Evolutionary conservation across 768 basidiomycete species (phyloP), one percentile per base, ranked within the genome.

Genomic region (Tubosaeta sp.): DNA sequence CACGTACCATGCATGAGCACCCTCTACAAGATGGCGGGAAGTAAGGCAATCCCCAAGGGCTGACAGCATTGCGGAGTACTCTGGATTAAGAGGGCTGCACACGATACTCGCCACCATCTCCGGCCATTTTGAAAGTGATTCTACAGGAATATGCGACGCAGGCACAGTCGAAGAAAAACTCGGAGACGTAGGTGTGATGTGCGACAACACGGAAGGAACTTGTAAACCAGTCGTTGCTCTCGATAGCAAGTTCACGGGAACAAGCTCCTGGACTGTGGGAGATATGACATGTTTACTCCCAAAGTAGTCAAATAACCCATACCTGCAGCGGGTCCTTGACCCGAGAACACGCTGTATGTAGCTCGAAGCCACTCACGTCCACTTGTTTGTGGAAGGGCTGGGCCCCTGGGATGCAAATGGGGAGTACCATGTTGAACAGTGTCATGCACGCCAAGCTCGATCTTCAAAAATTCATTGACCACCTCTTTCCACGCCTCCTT

Each of bases 401-500:
- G 29, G 18, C 61, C 57, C 12, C 58, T 66, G 24, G 59, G 58
- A 51, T 59, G 47, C 32, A 46, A 44, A 50, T 58, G 55, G 29
- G 58, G 34, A 41, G 49, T 25, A 19, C 31, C 50, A 22, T 30
- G 56, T 44, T 57, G 49, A 32, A 47, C 44, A 12, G 64, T 65
- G 18, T 71, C 69, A 40, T 71, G 73, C 6, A 65, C 61, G 1
- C 80, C 79, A 3, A 98, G 73, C 63, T 96, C 95, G 14, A 80
- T 75, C 30, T 80, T 80, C 31, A 94, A 66, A 61, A 98, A 99
- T 53, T 94, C 90, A 39, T 78, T 81, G 0, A 91, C 88, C 12
- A 87, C 88, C 54, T 93, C 91, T 61, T 89, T 90, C 93, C 93
- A 98, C 2, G 90, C 77, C 25, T 96, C 94, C 59, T 89, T 90